Conservation (phyloP, 345 rosid genomes). For the Capsella bursapastoris region DNA sequence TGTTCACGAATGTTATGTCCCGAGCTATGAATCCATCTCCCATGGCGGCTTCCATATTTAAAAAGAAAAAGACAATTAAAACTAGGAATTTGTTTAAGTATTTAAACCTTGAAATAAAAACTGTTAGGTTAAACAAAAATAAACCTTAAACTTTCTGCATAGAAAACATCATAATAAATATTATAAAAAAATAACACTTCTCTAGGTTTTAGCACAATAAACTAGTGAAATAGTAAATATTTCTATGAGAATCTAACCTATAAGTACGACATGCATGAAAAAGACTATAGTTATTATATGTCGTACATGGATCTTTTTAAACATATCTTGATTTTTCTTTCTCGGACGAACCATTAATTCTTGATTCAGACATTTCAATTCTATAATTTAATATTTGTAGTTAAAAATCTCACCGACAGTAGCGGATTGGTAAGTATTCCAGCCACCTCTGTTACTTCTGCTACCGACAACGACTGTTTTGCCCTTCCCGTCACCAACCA, state of each 20-base stretch:
- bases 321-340: not conserved
- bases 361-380: not conserved
- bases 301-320: not conserved
- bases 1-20: conserved; percentile 64
- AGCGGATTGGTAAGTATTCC: conserved; percentile 51
- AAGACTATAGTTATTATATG: not conserved
- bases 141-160: not conserved
- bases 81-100: not conserved
- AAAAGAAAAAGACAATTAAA: not conserved
- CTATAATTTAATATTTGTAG: not conserved
- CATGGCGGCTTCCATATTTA: conserved; percentile 49
- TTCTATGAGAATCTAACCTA: not conserved
- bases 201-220: not conserved
- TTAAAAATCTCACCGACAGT: conserved; percentile 54
- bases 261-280: not conserved
- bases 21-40: conserved; percentile 65
- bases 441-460: conserved; percentile 51
- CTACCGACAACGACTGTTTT: conserved; percentile 53
- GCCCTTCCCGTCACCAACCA: conserved; percentile 66
- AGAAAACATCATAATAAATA: not conserved
- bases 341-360: not conserved
- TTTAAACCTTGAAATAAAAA: not conserved
- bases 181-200: not conserved
- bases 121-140: not conserved
- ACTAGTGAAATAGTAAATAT: not conserved